Base-by-base conservation (phyloP, 1,139 yeast species). In the Schwanniomyces etchellsii region DNA sequence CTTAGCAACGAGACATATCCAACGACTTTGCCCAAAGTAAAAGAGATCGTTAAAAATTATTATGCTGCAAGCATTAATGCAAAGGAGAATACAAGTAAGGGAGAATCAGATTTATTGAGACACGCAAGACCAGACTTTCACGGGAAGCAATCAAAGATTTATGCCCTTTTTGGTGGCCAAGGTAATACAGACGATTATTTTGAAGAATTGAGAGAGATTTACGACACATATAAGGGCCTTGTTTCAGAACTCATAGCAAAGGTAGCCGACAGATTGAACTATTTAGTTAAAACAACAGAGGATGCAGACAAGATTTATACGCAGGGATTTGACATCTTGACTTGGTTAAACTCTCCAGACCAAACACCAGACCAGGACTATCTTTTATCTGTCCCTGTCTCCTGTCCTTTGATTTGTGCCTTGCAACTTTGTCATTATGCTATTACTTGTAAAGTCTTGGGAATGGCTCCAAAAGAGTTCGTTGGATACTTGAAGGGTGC, bases 161-260 rank as follows among this genome's bases (percentile, higher is more conserved):
- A 74, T 38, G 95, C 96, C 39, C 79, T 91, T 42, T 91, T 91
- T 50, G 98, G 99, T 57, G 99, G 99, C 50, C 99, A 91, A 69
- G 99, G 99, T 64, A 89, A 86, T 64, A 81, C 95, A 31, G 97
- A 93, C 53, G 97, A 91, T 55, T 91, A 88, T 68, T 91, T 91
- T 52, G 96, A 89, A 54, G 99, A 93, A 67, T 77, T 91, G 53
- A 79, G 95, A 57, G 95, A 88, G 45, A 60, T 88, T 38, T 81
- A 83, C 66, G 67, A 74, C 41, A 70, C 79, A 38, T 91, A 93
- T 66, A 71, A 79, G 44, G 85, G 84, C 18, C 70, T 91, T 40
- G 67, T 88, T 37, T 62, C 74, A 27, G 93, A 83, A 47, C 77
- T 89, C 46, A 70, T 91, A 46, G 64, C 67, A 39, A 70, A 77